A percentile compares a stretch with the other conserved stretches of the same genome.
Conservation (phyloP, 1,284 basidiomycete genomes). For the Volvariella volvacea region DNA sequence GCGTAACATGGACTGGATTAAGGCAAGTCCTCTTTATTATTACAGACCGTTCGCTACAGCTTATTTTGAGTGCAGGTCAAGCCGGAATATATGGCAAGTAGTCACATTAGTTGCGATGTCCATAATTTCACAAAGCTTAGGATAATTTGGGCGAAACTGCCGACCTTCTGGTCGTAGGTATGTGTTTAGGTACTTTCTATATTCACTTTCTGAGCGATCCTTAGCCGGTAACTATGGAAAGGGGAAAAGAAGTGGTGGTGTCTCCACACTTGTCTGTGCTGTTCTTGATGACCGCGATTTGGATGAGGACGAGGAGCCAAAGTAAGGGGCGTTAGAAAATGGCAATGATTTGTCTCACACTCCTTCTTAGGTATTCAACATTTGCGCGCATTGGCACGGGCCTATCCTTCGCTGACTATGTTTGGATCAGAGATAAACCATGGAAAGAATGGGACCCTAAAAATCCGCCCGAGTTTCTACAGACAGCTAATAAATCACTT, state of each 20-base stretch:
- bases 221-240: slow-evolving; percentile 70
- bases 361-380: slow-evolving; percentile 51
- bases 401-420: slow-evolving; percentile 76
- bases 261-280: slow-evolving; percentile 73
- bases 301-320: slow-evolving; percentile 52
- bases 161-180: slow-evolving; percentile 83
- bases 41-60: slow-evolving; percentile 4
- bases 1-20: slow-evolving; percentile 87
- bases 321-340: slow-evolving; percentile 28
- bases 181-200: slow-evolving; percentile 15
- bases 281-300: slow-evolving; percentile 58
- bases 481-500: slow-evolving; percentile 46
- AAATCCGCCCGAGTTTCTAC: slow-evolving; percentile 54
- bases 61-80: slow-evolving; percentile 50
- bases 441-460: slow-evolving; percentile 72
- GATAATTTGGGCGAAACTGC: slow-evolving; percentile 87
- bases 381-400: slow-evolving; percentile 88
- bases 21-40: slow-evolving; percentile 35
- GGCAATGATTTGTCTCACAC: slow-evolving; percentile 1
- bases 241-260: slow-evolving; percentile 70
- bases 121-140: slow-evolving; percentile 27
- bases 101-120: not conserved
- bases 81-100: slow-evolving; percentile 84
- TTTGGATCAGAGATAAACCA: slow-evolving; percentile 69
- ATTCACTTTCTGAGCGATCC: slow-evolving; percentile 2